Conservation (phyloP, 106 monocot genomes). For the Acorus calamus region DNA sequence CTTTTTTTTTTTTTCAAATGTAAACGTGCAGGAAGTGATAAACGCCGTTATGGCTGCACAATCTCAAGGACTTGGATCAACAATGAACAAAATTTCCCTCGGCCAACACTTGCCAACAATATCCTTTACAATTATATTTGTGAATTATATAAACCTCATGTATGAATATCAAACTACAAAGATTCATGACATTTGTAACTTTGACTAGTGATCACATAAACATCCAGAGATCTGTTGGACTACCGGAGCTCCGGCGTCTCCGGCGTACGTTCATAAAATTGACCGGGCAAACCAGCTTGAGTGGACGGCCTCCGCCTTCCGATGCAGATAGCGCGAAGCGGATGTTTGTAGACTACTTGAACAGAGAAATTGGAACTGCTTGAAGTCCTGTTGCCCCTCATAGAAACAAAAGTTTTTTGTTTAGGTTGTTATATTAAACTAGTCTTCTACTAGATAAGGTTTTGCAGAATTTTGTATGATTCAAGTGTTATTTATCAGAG, state of each 20-base stretch:
- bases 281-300: constrained; percentile 77
- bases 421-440: no score
- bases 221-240: constrained; percentile 54
- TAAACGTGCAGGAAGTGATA: constrained; percentile 65
- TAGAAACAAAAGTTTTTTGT: no score
- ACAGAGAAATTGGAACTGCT: constrained; percentile 61
- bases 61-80: constrained; percentile 45
- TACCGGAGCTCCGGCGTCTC: constrained; percentile 83
- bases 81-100: constrained; percentile 51
- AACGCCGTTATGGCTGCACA: constrained; percentile 86
- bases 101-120: constrained; percentile 63
- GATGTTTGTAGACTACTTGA: constrained; percentile 94
- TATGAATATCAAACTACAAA: no score
- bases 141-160: no score
- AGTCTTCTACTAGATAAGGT: no score
- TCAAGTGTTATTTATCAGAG: no score
- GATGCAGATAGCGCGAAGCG: constrained; percentile 83
- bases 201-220: constrained; percentile 58
- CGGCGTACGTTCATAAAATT: constrained; percentile 87
- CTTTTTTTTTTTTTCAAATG: neutral
- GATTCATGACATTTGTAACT: constrained; percentile 1
- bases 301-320: constrained; percentile 81
- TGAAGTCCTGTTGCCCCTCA: constrained; percentile 1
- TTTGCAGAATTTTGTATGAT: no score
- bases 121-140: constrained; percentile 30